Percentiles rank a stretch among this genome's conserved stretches.
Evolutionary conservation across 2,329 filamentous ascomycete genomes (phyloP).

Genomic region (Colletotrichum somersetense): DNA sequence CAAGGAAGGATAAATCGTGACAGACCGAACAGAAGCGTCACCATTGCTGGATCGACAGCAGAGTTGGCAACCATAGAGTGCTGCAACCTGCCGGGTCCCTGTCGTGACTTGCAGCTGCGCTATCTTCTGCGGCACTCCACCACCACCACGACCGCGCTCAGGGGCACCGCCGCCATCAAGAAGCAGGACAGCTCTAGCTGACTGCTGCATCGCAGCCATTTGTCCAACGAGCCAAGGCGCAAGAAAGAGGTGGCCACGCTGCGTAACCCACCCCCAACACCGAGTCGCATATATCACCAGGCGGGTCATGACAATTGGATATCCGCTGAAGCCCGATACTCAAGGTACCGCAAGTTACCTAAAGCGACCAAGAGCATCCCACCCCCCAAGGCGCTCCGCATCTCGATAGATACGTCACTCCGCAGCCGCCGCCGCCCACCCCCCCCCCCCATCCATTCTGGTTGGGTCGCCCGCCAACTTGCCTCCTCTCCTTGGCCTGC

Average conservation of each 20-base stretch:
- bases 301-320: slow-evolving; percentile 28
- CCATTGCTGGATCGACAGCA: slow-evolving; percentile 19
- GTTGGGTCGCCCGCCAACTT: slow-evolving; percentile 28
- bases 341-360: slow-evolving; percentile 34
- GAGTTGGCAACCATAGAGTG: background rate
- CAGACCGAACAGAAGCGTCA: slow-evolving; percentile 7
- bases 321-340: slow-evolving; percentile 27
- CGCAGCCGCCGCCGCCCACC: slow-evolving; percentile 13
- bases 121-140: slow-evolving; percentile 29
- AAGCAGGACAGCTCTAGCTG: background rate
- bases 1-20: background rate
- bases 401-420: slow-evolving; percentile 40
- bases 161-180: slow-evolving; percentile 11
- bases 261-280: background rate
- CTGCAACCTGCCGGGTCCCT: slow-evolving; percentile 17
- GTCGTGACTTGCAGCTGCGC: slow-evolving; percentile 25
- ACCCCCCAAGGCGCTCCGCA: slow-evolving; percentile 30
- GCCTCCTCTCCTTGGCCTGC: slow-evolving; percentile 37
- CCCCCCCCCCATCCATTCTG: slow-evolving; percentile 14
- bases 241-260: slow-evolving; percentile 6
- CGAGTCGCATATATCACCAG: slow-evolving; percentile 5
- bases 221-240: slow-evolving; percentile 5
- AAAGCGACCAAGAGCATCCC: slow-evolving; percentile 10
- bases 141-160: slow-evolving; percentile 6
- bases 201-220: slow-evolving; percentile 10